Percentiles rank a stretch among this genome's conserved stretches.
Evolutionary conservation across 2,329 filamentous ascomycete genomes (phyloP).

Genomic region (Trichoderma cornu-damae): DNA sequence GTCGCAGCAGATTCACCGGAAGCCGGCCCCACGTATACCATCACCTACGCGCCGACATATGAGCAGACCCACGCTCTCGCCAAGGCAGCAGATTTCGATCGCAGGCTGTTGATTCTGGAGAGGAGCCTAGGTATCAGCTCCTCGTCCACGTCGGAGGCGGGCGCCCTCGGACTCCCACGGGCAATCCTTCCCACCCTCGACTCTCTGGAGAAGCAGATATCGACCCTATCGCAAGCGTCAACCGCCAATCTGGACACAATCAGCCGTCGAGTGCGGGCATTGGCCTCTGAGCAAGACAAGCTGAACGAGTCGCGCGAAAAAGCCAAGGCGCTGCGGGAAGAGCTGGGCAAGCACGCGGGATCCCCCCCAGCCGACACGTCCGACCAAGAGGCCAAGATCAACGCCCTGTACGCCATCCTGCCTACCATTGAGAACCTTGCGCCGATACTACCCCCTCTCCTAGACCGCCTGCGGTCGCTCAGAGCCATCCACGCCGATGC

Average conservation of each 20-base stretch:
- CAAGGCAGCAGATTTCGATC: slow-evolving; percentile 83
- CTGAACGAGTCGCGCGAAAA: slow-evolving; percentile 61
- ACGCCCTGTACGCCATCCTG: slow-evolving; percentile 82
- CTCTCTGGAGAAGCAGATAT: slow-evolving; percentile 73
- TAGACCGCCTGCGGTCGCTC: slow-evolving; percentile 80
- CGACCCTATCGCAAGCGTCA: slow-evolving; percentile 66
- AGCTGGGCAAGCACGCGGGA: slow-evolving; percentile 43
- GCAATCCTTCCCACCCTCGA: slow-evolving; percentile 81
- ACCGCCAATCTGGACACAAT: slow-evolving; percentile 69
- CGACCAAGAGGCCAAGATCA: slow-evolving; percentile 81
- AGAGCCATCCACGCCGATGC: slow-evolving; percentile 82
- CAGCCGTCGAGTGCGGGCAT: slow-evolving; percentile 62
- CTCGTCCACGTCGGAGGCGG: slow-evolving; percentile 59
- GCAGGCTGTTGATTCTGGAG: slow-evolving; percentile 72
- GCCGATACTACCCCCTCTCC: slow-evolving; percentile 75
- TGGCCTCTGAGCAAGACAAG: slow-evolving; percentile 67
- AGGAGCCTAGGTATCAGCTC: slow-evolving; percentile 73
- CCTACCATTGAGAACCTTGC: slow-evolving; percentile 82
- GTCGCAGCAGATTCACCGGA: not conserved
- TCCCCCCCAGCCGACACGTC: slow-evolving; percentile 45
- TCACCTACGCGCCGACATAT: slow-evolving; percentile 60
- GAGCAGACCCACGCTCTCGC: slow-evolving; percentile 66
- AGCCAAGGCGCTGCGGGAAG: slow-evolving; percentile 58
- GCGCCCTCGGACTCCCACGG: slow-evolving; percentile 50
- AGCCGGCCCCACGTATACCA: slow-evolving; percentile 50